Evolutionary conservation across 2,329 filamentous ascomycete species (phyloP).

Genomic region (Colletotrichum salicis): DNA sequence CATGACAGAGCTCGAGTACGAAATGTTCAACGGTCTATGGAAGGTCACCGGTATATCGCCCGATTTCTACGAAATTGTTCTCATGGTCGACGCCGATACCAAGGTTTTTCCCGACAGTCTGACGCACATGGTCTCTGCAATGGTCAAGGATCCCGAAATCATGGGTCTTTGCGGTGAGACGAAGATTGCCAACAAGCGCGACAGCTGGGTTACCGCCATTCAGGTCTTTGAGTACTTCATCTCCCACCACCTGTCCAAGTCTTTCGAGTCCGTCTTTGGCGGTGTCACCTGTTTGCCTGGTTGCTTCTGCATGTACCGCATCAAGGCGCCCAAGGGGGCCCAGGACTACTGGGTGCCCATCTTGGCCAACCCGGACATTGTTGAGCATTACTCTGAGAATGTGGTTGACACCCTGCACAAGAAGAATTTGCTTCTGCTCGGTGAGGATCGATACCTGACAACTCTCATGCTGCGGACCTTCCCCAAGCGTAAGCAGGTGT

Average conservation of each 20-base stretch:
- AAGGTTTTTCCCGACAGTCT: constrained; percentile 98
- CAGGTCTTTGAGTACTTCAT: constrained; percentile 99
- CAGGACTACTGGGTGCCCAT: constrained; percentile 99
- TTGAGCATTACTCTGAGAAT: constrained; percentile 99
- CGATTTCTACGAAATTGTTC: constrained; percentile 96
- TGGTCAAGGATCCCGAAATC: constrained; percentile 99
- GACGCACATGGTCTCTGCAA: constrained; percentile 98
- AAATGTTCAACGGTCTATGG: constrained; percentile 99
- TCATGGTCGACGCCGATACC: constrained; percentile 99
- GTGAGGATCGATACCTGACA: constrained; percentile 94
- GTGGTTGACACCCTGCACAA: constrained; percentile 98
- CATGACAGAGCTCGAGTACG: constrained; percentile 98
- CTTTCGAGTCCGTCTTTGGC: constrained; percentile 98
- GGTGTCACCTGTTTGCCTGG: constrained; percentile 98
- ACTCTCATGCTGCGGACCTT: constrained; percentile 99
- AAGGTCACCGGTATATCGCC: constrained; percentile 98
- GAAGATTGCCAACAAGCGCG: constrained; percentile 98
- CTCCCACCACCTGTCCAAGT: constrained; percentile 95
- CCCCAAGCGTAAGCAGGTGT: constrained; percentile 98
- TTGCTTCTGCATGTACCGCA: constrained; percentile 99
- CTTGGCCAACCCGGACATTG: constrained; percentile 96
- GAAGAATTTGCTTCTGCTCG: constrained; percentile 92
- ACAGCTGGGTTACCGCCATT: constrained; percentile 95
- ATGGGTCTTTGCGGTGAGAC: constrained; percentile 99
- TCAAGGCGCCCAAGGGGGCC: constrained; percentile 97